Evolutionary conservation across 306 rosid genomes (phyloP).

Genomic region (Dalbergia cultrata): DNA sequence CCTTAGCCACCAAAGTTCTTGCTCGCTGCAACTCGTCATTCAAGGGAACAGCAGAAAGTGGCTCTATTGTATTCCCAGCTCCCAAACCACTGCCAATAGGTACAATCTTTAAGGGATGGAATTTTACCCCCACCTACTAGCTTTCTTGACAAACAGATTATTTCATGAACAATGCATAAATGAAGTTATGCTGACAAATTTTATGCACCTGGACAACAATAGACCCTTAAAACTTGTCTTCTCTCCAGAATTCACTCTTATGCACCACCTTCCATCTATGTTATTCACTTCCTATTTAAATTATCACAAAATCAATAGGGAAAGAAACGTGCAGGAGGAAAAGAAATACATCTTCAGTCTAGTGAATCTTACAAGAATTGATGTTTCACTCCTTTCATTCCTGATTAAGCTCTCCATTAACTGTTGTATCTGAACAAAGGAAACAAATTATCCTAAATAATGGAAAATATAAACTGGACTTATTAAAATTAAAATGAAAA

Average conservation of each 20-base stretch:
- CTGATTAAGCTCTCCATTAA: conserved; percentile 77
- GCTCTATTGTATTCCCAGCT: conserved; percentile 77
- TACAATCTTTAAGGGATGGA: conserved; percentile 57
- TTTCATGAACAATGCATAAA: conserved; percentile 30
- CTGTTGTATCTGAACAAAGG: conserved; percentile 69
- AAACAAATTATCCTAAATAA: conserved; percentile 36
- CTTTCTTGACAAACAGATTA: conserved; percentile 38
- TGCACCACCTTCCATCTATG: conserved; percentile 93
- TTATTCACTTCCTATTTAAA: conserved; percentile 80
- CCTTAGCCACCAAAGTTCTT: conserved; percentile 75
- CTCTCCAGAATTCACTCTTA: conserved; percentile 68
- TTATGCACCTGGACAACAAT: conserved; percentile 78
- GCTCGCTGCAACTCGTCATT: conserved; percentile 94
- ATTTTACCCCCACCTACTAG: conserved; percentile 29
- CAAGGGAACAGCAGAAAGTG: conserved; percentile 82
- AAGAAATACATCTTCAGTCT: conserved; percentile 34
- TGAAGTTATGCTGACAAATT: conserved; percentile 42
- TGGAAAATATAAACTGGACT: conserved; percentile 30
- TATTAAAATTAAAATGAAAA: conserved; percentile 34
- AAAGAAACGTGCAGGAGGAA: conserved; percentile 33
- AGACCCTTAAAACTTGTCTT: conserved; percentile 76
- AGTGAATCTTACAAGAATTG: conserved; percentile 71
- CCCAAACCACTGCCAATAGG: conserved; percentile 74
- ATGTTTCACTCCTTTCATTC: conserved; percentile 65
- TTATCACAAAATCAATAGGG: conserved; percentile 43